phyloP scores from a whole-genome alignment of 768 basidiomycete genomes.

The Trametes maxima region DNA sequence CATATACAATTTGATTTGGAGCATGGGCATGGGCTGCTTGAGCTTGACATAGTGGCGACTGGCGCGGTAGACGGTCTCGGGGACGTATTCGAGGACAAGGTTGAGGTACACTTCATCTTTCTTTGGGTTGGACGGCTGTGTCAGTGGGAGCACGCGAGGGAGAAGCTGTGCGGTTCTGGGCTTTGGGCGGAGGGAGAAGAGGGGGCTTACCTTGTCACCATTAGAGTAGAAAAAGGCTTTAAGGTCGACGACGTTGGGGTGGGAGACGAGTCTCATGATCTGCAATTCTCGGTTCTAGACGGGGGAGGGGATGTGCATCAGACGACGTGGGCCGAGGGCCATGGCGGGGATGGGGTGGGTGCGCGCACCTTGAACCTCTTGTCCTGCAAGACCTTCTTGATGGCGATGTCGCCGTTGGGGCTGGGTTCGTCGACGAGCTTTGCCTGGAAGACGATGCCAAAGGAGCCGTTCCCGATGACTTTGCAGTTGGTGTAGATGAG shows the following conservation, averaged over 20 bases:
- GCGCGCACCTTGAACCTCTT: conserved; percentile 98
- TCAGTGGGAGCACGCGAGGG: conserved; percentile 16
- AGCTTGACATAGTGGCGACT: conserved; percentile 99
- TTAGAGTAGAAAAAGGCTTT: conserved; percentile 99
- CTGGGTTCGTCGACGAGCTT: conserved; percentile 66
- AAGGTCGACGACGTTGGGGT: conserved; percentile 98
- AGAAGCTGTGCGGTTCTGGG: conserved; percentile 1
- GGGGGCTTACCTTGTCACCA: conserved; percentile 88
- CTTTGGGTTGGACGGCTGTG: conserved; percentile 43
- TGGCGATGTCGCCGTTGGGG: conserved; percentile 85
- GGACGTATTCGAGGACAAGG: conserved; percentile 98
- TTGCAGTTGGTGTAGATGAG: conserved; percentile 97
- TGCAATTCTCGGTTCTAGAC: conserved; percentile 96
- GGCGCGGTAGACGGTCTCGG: conserved; percentile 98
- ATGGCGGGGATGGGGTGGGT: no score
- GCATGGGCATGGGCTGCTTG: conserved; percentile 99
- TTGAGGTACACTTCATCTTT: conserved; percentile 99
- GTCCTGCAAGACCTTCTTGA: conserved; percentile 99
- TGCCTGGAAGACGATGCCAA: conserved; percentile 98
- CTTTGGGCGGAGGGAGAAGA: neutral
- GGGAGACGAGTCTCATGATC: conserved; percentile 96
- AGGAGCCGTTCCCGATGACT: conserved; percentile 98
- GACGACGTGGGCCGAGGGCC: neutral
- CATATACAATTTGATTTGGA: conserved; percentile 99
- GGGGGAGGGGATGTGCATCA: neutral